Conservation (phyloP, 2,329 filamentous ascomycete species). For the Aurifilum marmelostoma region DNA sequence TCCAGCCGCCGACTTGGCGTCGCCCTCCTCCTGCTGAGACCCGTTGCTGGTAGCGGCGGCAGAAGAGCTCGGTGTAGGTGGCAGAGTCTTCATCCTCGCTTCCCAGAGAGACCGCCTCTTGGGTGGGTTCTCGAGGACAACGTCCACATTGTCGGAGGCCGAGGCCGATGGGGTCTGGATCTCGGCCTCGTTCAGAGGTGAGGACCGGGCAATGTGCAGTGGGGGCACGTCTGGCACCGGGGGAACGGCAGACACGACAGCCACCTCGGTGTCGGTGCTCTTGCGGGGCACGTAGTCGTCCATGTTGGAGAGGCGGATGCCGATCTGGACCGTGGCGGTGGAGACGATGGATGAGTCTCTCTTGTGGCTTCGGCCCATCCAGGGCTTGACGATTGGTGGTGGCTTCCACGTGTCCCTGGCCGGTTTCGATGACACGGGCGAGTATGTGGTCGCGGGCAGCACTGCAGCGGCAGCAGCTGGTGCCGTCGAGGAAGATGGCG, state of each 20-base stretch:
- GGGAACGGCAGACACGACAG: slow-evolving; percentile 10
- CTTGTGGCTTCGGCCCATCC: slow-evolving; percentile 49
- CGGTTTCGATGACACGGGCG: slow-evolving; percentile 32
- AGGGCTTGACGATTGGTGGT: slow-evolving; percentile 48
- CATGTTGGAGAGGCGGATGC: slow-evolving; percentile 66
- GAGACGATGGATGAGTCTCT: slow-evolving; percentile 66
- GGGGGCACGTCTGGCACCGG: background rate
- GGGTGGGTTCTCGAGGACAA: slow-evolving; percentile 32
- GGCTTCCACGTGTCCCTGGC: slow-evolving; percentile 43
- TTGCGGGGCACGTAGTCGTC: slow-evolving; percentile 50
- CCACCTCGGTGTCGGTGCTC: slow-evolving; percentile 35
- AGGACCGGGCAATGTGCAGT: slow-evolving; percentile 35
- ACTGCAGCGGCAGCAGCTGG: slow-evolving; percentile 36
- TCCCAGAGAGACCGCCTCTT: slow-evolving; percentile 37
- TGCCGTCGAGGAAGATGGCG: slow-evolving; percentile 27
- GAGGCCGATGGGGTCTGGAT: slow-evolving; percentile 11
- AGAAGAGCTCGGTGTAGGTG: slow-evolving; percentile 41
- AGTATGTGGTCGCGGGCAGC: slow-evolving; percentile 54
- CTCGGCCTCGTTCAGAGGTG: slow-evolving; percentile 35
- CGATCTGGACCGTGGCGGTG: slow-evolving; percentile 72
- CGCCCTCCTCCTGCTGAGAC: slow-evolving; percentile 22
- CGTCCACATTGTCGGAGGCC: background rate
- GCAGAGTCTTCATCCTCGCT: slow-evolving; percentile 43
- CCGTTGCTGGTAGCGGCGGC: slow-evolving; percentile 5
- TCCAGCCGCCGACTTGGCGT: slow-evolving; percentile 25